Base-by-base conservation (phyloP, 2,329 filamentous ascomycete species). In the Ophiostoma ips region DNA sequence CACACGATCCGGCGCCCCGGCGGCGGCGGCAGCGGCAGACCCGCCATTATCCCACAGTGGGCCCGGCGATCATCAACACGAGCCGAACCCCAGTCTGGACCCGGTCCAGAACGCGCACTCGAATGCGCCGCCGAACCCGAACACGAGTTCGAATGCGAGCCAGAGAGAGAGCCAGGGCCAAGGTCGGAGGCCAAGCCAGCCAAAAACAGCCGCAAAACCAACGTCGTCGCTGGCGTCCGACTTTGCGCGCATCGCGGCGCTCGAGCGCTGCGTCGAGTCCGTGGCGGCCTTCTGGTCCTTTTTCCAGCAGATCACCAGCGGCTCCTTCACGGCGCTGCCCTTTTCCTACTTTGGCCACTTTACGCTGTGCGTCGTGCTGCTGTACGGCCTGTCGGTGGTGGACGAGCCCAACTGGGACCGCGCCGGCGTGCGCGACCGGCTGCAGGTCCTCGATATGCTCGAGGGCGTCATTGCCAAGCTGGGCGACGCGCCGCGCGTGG, bases 381-480 rank as follows among this genome's bases (percentile, higher is more conserved):
- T 68, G 7, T 62, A 62, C 52, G 59, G 56, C 16, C 57, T 68
- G 16, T 58, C 60, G 12, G 55, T 61, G 3, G 49, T 64, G 8
- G 63, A 68, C 41, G 66, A 68, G 43, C 62, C 65, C 2, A 56
- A 59, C 0, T 70, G 67, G 66, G 65, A 68, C 57, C 60, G 65
- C 2, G 53, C 56, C 10, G 59, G 58, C 15, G 60, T 64, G 5
- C 57, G 59, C 12, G 54, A 55, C 37, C 58, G 58, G 5, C 48
- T 68, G n/a, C 63, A 67, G 45, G 52, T 69, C 16, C 51, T 67
- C 5, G 52, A 54, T n/a, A 54, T 65, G 18, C 54, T 60, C 31
- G 56, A 58, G 30, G 57, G 56, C 15, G 55, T 64, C 28, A 50
- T 55, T 8, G 48, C 21, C n/a, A 54, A 51, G 49, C 53, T 58